phyloP scores from a whole-genome alignment of 108 stramenopile genomes.

The Skeletonema menzelii region DNA sequence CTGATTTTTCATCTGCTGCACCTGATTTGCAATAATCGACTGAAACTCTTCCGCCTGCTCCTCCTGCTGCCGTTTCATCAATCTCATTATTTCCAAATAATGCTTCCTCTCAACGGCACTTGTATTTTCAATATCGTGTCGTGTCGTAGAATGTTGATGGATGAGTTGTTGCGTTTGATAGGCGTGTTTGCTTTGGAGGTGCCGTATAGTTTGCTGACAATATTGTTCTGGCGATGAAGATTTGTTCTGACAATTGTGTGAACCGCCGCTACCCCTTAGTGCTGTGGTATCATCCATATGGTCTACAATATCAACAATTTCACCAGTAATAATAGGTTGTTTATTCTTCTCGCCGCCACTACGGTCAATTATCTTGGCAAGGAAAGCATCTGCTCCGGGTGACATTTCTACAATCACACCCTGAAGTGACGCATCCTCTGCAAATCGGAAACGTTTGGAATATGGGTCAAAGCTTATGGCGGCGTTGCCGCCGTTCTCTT shows the following conservation, averaged over 20 bases:
- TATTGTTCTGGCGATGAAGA: background rate
- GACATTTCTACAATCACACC: slow-evolving; percentile 1
- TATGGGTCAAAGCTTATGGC: background rate
- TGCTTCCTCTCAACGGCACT: background rate
- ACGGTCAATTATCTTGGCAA: background rate
- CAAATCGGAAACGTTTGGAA: background rate
- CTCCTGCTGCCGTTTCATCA: background rate
- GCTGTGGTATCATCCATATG: background rate
- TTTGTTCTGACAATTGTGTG: background rate
- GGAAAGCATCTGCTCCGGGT: background rate
- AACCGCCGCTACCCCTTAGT: background rate
- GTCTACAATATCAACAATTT: background rate
- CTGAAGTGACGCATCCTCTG: background rate
- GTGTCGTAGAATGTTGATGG: background rate
- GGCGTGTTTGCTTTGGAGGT: background rate
- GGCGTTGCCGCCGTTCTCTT: background rate
- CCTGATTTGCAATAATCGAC: background rate
- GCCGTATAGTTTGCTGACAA: background rate
- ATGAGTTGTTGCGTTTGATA: background rate
- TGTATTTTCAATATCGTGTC: background rate
- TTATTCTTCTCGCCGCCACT: background rate
- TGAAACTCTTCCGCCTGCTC: background rate
- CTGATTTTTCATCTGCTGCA: background rate
- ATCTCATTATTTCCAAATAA: slow-evolving; percentile 3
- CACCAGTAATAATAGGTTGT: background rate